A percentile compares a stretch with the other conserved stretches of the same genome.
These are phyloP conservation scores for Lachnellula willkommii DNA, from an alignment of 2,329 filamentous ascomycete species.

Conservation along the genomic window DNA sequence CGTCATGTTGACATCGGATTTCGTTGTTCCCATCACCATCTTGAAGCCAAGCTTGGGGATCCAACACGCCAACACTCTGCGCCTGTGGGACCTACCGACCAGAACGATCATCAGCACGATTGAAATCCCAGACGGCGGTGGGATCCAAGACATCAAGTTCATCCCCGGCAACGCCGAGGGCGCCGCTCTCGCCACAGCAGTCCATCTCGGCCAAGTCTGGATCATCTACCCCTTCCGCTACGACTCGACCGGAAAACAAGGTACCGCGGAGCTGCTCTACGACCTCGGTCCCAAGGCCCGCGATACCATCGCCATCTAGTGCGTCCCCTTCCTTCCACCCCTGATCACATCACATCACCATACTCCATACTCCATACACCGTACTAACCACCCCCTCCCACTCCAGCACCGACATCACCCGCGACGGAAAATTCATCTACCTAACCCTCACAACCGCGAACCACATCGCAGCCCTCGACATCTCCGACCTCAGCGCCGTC, in stretches of 20 bases:
- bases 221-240: slow-evolving; percentile 59
- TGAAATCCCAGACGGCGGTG: slow-evolving; percentile 52
- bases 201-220: slow-evolving; percentile 56
- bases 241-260: slow-evolving; percentile 50
- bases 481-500: slow-evolving; percentile 53
- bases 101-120: slow-evolving; percentile 56
- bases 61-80: slow-evolving; percentile 50
- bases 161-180: slow-evolving; percentile 55
- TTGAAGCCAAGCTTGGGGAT: slow-evolving; percentile 54
- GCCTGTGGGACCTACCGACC: slow-evolving; percentile 51
- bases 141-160: slow-evolving; percentile 62
- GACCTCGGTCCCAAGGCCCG: slow-evolving; percentile 53
- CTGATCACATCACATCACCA: not conserved
- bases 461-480: slow-evolving; percentile 58
- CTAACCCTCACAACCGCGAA: slow-evolving; percentile 56
- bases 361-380: too few relatives aligned
- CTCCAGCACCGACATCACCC: slow-evolving; percentile 48
- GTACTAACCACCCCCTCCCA: not conserved
- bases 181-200: slow-evolving; percentile 55
- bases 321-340: slow-evolving; percentile 11
- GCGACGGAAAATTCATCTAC: slow-evolving; percentile 54
- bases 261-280: slow-evolving; percentile 52
- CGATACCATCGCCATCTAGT: slow-evolving; percentile 53
- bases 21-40: slow-evolving; percentile 56
- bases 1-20: slow-evolving; percentile 57